These are phyloP conservation scores for Alternaria arbusti DNA, from an alignment of 2,329 filamentous ascomycete genomes.

Conservation along the genomic window DNA sequence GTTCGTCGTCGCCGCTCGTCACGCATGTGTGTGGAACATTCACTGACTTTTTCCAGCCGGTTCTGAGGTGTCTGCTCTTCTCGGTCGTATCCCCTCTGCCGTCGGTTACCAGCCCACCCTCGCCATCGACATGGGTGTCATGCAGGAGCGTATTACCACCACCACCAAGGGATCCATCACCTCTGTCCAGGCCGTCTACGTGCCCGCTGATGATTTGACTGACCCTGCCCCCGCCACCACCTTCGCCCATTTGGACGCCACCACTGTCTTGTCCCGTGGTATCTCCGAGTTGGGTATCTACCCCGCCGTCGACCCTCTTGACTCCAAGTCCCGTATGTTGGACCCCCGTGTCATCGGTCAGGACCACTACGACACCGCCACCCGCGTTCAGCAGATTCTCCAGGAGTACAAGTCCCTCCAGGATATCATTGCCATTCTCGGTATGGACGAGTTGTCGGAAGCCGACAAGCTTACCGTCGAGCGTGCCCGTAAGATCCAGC, in stretches of 20 bases:
- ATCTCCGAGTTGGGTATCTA: conserved; percentile 99
- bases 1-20: too few species aligned
- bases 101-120: conserved; percentile 82
- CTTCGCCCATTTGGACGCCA: conserved; percentile 99
- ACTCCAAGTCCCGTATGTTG: conserved; percentile 99
- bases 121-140: conserved; percentile 45
- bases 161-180: conserved; percentile 99
- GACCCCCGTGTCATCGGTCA: conserved; percentile 98
- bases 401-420: conserved; percentile 99
- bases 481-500: conserved; percentile 99
- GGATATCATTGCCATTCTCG: conserved; percentile 99
- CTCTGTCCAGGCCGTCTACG: conserved; percentile 99
- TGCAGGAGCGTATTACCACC: conserved; percentile 99
- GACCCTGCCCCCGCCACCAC: conserved; percentile 99
- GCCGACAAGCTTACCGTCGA: conserved; percentile 99
- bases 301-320: conserved; percentile 98
- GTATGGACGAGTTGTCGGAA: conserved; percentile 99
- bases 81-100: conserved; percentile 99
- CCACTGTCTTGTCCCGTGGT: conserved; percentile 99
- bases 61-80: conserved; percentile 99
- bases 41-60: too few species aligned
- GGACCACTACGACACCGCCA: conserved; percentile 95
- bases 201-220: conserved; percentile 99
- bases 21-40: too few species aligned
- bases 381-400: conserved; percentile 97